Base-by-base conservation (phyloP, 805 yeast species). In the Candida nitratophila region DNA sequence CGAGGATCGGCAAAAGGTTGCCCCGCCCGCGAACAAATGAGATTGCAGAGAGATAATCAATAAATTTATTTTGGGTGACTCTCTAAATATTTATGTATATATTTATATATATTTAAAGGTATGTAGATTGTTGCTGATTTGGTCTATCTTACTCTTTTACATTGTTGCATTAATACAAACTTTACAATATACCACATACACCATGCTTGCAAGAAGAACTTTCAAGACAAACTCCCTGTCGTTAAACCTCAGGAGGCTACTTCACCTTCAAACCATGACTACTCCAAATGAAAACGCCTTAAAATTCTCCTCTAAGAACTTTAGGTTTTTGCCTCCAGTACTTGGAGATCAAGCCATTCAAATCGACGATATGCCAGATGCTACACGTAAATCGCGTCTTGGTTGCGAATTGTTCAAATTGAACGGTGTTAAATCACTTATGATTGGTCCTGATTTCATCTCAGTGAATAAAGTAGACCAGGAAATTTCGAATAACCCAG, bases 201-300 rank as follows among this genome's bases (percentile, higher is more conserved):
- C 17, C 9, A 35, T 35, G 38, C 20, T 35, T 11, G 16, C 38
- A 15, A 35, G 38, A 20, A 12, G 17, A 15, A 8, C 19, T 9
- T 15, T 6, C 9, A 5, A 4, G 9, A 14, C 27, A 24, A 16
- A 19, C n/a, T 34, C 24, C 15, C 12, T 11, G 5, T 29, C 32
- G 8, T 32, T 32, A n/a, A 32, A 17, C 16, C 17, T 22, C 10
- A 35, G 29, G n/a, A 22, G 39, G n/a, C 9, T 37, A 20, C 9
- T 37, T 4, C 39, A 37, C 1, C 40, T 62, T 4, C 67, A 73
- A 49, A 66, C 87, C 0, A 56, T 74, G 17, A 68, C 81, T 1
- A 84, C 93, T 0, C 93, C 93, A 14, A 83, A 83, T 55, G 86
- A 79, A 42, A 79, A 84, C 59, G 89, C 93, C 1, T 63, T 84